Evolutionary conservation across 192 early-diverging fungal species (phyloP).

Genomic region (Linnemannia schmuckeri): DNA sequence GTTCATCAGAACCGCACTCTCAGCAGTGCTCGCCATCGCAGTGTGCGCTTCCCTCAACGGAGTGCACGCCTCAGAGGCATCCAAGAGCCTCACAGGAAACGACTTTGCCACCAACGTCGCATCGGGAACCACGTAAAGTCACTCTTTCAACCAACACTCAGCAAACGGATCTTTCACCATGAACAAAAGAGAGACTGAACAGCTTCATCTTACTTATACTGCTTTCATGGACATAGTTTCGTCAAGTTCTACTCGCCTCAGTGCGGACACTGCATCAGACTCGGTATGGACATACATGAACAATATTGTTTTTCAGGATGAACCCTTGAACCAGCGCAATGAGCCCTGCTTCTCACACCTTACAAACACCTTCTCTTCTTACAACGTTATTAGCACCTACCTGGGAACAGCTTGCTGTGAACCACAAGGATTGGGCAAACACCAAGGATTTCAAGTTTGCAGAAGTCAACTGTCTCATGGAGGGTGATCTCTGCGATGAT

Average conservation of each 20-base stretch:
- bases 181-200: not conserved
- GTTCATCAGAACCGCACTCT: constrained; percentile 34
- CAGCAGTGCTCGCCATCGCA: constrained; percentile 34
- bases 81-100: constrained; percentile 51
- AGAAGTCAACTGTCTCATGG: constrained; percentile 75
- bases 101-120: constrained; percentile 61
- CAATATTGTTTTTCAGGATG: not conserved
- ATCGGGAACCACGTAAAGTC: constrained; percentile 63
- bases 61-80: constrained; percentile 58
- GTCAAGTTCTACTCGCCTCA: constrained; percentile 64
- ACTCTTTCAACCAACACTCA: not conserved
- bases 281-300: constrained; percentile 48
- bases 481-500: constrained; percentile 73
- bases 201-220: not conserved
- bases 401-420: constrained; percentile 60
- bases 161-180: not conserved
- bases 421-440: constrained; percentile 46
- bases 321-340: not conserved
- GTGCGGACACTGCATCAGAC: constrained; percentile 57
- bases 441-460: constrained; percentile 70
- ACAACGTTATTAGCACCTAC: constrained; percentile 51
- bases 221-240: constrained; percentile 53
- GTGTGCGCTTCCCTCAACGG: constrained; percentile 25
- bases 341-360: not conserved
- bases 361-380: not conserved